Conservation (phyloP, 768 basidiomycete genomes). For the Coprinopsis marcescibilis region DNA sequence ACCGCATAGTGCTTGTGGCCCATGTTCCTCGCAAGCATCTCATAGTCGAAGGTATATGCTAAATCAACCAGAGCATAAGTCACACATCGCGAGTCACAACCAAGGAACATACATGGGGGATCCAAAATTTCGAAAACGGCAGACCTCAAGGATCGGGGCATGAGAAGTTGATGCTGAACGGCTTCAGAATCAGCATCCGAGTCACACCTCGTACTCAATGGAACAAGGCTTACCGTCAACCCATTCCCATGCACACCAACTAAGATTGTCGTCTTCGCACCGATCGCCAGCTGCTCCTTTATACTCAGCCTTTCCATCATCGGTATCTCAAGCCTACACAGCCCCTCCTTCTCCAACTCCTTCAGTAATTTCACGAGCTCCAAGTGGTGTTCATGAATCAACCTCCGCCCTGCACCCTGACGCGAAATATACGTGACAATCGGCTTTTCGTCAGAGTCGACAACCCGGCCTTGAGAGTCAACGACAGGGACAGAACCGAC, state of each 20-base stretch:
- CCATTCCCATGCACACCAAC: constrained; percentile 53
- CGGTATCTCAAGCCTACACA: constrained; percentile 18
- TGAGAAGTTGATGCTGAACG: constrained; percentile 54
- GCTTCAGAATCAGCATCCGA: background rate
- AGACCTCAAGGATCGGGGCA: constrained; percentile 56
- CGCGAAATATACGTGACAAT: constrained; percentile 56
- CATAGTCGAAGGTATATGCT: constrained; percentile 37
- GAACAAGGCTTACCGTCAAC: constrained; percentile 32
- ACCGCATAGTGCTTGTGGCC: constrained; percentile 53
- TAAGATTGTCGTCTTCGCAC: constrained; percentile 19
- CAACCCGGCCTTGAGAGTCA: background rate
- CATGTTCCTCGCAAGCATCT: constrained; percentile 35
- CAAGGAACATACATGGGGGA: constrained; percentile 38
- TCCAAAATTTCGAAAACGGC: constrained; percentile 69
- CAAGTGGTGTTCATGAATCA: constrained; percentile 18
- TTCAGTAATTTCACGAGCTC: constrained; percentile 18
- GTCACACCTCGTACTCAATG: background rate
- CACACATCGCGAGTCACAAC: background rate
- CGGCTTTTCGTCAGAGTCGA: constrained; percentile 14
- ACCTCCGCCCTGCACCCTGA: constrained; percentile 30
- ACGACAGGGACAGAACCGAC: constrained; percentile 26
- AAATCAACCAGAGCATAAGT: background rate
- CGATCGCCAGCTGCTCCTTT: constrained; percentile 17
- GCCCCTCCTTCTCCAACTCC: constrained; percentile 17
- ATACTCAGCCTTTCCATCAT: constrained; percentile 18